These are phyloP conservation scores for Arabidopsis suecica DNA, from an alignment of 345 rosid genomes.

Conservation along the genomic window DNA sequence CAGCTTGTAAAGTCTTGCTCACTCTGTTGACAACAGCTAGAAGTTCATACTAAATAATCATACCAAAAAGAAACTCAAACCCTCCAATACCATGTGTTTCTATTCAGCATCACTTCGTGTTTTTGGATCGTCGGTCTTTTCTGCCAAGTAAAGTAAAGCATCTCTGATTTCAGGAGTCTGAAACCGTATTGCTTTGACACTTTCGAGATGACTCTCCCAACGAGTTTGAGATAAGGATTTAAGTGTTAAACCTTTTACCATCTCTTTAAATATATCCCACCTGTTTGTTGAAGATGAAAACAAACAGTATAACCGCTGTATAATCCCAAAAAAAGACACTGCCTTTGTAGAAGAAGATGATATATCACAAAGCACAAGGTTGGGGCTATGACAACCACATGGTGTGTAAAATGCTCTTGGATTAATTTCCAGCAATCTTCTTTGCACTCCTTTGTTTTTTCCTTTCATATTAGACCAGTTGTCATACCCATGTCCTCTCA, in stretches of 20 bases:
- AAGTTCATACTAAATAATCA: conserved; percentile 11
- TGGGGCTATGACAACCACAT: too few relatives aligned
- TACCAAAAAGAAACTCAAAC: background rate
- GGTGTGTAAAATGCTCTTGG: background rate
- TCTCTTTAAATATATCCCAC: background rate
- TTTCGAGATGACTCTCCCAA: background rate
- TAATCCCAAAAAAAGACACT: too few relatives aligned
- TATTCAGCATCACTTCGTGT: background rate
- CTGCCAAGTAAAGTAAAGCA: background rate
- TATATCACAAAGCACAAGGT: too few relatives aligned
- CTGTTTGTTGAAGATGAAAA: background rate
- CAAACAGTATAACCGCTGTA: background rate
- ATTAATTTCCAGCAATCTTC: background rate
- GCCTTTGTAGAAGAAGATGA: too few relatives aligned
- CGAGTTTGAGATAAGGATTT: background rate
- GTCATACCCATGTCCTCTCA: background rate
- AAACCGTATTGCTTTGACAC: background rate
- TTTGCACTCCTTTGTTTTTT: background rate
- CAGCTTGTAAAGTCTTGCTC: background rate
- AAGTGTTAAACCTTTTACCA: background rate
- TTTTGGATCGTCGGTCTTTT: background rate
- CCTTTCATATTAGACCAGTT: background rate
- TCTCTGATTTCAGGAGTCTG: background rate
- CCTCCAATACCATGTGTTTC: conserved; percentile 9
- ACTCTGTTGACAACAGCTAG: background rate